Evolutionary conservation across 2,329 filamentous ascomycete species (phyloP), one percentile per base, ranked within the genome.

Genomic region (Penicillium sp.): DNA sequence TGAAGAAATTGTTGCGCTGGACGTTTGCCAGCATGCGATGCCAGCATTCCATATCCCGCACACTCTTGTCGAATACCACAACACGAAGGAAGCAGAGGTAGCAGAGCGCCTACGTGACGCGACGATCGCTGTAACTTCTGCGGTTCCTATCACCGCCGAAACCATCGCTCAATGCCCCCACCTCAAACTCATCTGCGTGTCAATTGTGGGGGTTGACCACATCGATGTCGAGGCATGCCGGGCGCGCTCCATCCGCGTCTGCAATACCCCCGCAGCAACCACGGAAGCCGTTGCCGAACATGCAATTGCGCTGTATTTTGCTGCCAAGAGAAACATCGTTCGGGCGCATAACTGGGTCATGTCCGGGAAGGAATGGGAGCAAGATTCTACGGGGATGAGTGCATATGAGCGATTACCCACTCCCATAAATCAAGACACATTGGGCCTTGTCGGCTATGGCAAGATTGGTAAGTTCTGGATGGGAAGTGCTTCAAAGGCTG

Each of bases 251-350:
- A 48, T 48, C 19, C 45, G 45, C 26, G 45, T 48, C 16, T 48
- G 45, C n/a, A 48, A 30, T 11, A 48, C 45, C 25, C 45, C 45
- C 26, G 45, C 45, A 30, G 45, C 45, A 13, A 48, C 45, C 8
- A 48, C 45, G 14, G 45, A 48, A 48, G 45, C 45, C 1, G 45
- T 48, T 48, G 26, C 45, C 45, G 45, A 48, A 48, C 45, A 48
- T 30, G 45, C 45, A n/a, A 48, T 48, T 48, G 45, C 45, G 6
- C 45, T 48, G 45, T 48, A 48, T n/a, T 48, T 48, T 13, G 45
- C 45, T 30, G 45, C 45, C 6, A 48, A 48, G 14, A 25, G 45
- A n/a, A 48, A 48, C 8, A 30, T 48, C 11, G 25, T 48, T n/a
- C 45, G 26, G 26, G 45, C 25, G 26, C 45, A 48, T 30, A 30